These are phyloP conservation scores for Chalaropsis thielavioides DNA, from an alignment of 2,329 filamentous ascomycete species.

Conservation along the genomic window DNA sequence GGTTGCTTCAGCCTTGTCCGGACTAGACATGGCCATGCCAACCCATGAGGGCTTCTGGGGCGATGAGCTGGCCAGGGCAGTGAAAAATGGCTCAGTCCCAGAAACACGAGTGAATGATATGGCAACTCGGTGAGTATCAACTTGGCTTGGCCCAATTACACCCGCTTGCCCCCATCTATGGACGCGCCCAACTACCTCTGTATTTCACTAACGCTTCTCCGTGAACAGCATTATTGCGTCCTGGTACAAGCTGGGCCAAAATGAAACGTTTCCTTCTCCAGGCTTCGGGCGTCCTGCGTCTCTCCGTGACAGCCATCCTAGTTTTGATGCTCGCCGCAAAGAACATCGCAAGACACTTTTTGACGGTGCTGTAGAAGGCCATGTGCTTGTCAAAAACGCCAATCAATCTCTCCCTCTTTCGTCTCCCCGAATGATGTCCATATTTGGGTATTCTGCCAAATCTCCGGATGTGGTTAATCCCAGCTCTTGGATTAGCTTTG, in stretches of 20 bases:
- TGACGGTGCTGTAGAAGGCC: slow-evolving; percentile 46
- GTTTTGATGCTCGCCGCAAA: slow-evolving; percentile 34
- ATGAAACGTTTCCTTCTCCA: slow-evolving; percentile 31
- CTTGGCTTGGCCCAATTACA: not conserved
- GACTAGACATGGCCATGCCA: slow-evolving; percentile 61
- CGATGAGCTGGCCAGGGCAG: slow-evolving; percentile 41
- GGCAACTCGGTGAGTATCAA: slow-evolving; percentile 31
- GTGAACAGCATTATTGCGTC: slow-evolving; percentile 34
- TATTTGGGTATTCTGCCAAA: slow-evolving; percentile 48
- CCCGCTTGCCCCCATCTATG: not conserved
- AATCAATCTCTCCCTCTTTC: slow-evolving; percentile 40
- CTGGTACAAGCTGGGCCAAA: slow-evolving; percentile 43
- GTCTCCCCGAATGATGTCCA: slow-evolving; percentile 35
- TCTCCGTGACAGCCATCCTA: slow-evolving; percentile 34
- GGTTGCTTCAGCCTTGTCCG: slow-evolving; percentile 45
- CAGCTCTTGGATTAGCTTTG: slow-evolving; percentile 25
- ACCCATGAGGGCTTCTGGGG: slow-evolving; percentile 29
- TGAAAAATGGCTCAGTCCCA: slow-evolving; percentile 45
- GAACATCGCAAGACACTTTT: slow-evolving; percentile 29
- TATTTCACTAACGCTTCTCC: not conserved
- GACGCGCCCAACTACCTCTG: not conserved
- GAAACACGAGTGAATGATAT: slow-evolving; percentile 45
- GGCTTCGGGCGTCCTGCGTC: slow-evolving; percentile 38
- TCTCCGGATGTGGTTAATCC: slow-evolving; percentile 32
- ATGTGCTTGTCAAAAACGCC: slow-evolving; percentile 49